Percentiles rank a stretch among this genome's conserved stretches.
Conservation (phyloP, 2,329 filamentous ascomycete genomes). For the Claviceps fusiformis region DNA sequence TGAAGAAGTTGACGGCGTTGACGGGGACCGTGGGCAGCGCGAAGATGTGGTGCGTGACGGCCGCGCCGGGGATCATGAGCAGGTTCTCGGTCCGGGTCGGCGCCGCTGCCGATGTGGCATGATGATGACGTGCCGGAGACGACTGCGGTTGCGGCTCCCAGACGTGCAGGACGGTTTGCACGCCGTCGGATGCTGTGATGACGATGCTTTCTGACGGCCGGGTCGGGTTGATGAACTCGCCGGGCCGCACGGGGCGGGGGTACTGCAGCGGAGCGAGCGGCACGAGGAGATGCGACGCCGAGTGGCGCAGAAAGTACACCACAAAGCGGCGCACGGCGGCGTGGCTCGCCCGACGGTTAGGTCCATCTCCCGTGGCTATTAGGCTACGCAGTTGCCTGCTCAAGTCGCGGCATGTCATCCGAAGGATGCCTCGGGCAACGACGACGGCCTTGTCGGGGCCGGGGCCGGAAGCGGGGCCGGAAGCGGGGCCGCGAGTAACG, state of each 20-base stretch:
- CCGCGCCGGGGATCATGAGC: slow-evolving; percentile 48
- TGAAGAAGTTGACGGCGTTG: slow-evolving; percentile 51
- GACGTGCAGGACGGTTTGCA: slow-evolving; percentile 39
- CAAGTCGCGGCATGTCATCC: neutral
- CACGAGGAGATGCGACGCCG: slow-evolving; percentile 37
- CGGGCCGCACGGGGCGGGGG: slow-evolving; percentile 27
- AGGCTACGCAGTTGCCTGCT: neutral
- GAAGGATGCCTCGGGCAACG: neutral
- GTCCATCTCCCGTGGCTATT: neutral
- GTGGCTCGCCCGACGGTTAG: slow-evolving; percentile 22
- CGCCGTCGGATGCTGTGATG: slow-evolving; percentile 38
- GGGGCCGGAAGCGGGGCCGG: neutral
- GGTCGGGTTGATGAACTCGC: slow-evolving; percentile 40
- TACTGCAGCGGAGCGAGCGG: slow-evolving; percentile 45
- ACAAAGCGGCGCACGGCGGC: slow-evolving; percentile 36
- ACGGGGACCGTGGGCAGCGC: slow-evolving; percentile 48
- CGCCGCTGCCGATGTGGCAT: neutral
- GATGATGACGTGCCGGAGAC: neutral
- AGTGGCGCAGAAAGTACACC: slow-evolving; percentile 41
- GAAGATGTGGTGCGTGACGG: slow-evolving; percentile 50
- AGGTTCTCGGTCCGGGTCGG: slow-evolving; percentile 26
- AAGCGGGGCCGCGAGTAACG: slow-evolving; percentile 24
- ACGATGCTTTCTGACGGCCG: slow-evolving; percentile 26
- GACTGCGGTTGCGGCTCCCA: slow-evolving; percentile 31
- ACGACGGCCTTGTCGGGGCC: neutral